These are phyloP conservation scores for Plectranthus barbatus DNA, from an alignment of 257 asterid genomes.

Conservation along the genomic window DNA sequence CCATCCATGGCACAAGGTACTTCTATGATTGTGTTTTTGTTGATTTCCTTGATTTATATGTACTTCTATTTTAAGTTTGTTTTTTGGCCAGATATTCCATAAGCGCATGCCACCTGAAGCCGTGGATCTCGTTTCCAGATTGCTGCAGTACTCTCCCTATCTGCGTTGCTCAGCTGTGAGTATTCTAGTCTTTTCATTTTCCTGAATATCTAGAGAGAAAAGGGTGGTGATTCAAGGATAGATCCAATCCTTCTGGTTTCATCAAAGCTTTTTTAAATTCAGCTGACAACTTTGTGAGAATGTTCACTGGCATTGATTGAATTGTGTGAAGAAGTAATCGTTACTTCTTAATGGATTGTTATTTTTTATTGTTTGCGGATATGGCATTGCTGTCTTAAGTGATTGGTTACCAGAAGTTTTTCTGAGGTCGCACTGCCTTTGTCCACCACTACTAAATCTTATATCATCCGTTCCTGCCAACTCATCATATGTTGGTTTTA, in stretches of 20 bases:
- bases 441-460: too few species aligned
- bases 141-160: conserved; percentile 78
- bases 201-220: background rate
- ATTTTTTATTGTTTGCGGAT: background rate
- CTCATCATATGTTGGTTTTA: background rate
- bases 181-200: background rate
- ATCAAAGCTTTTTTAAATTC: background rate
- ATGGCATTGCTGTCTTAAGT: background rate
- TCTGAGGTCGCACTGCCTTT: too few species aligned
- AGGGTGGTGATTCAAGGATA: background rate
- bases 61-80: conserved; percentile 9
- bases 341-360: background rate
- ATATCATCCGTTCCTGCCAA: background rate
- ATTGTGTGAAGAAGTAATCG: background rate
- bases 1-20: conserved; percentile 82
- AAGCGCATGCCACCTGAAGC: conserved; percentile 80
- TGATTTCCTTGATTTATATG: background rate
- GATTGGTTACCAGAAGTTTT: background rate
- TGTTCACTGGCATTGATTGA: too few species aligned
- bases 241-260: background rate
- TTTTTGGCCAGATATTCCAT: conserved; percentile 50
- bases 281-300: too few species aligned
- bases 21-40: background rate
- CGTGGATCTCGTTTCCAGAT: conserved; percentile 72
- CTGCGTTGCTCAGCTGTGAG: conserved; percentile 78